These are phyloP conservation scores for Macroventuria anomochaeta DNA, from an alignment of 2,329 filamentous ascomycete genomes.

Conservation along the genomic window DNA sequence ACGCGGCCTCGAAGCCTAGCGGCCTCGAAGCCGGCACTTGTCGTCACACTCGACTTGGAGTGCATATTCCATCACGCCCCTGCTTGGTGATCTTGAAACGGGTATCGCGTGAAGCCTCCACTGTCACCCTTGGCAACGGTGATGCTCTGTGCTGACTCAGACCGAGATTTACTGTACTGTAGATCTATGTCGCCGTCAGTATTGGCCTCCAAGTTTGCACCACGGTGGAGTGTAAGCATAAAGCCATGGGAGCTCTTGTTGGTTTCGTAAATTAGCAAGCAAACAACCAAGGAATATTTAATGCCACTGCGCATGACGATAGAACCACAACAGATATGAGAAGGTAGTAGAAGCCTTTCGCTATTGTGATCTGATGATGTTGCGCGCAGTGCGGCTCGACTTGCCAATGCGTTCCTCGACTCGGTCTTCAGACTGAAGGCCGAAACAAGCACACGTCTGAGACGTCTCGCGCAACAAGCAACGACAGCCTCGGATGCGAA, in stretches of 20 bases:
- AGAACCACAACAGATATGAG: not conserved
- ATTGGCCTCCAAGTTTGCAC: too few relatives aligned
- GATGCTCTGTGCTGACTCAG: slow-evolving; percentile 3
- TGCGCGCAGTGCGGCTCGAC: slow-evolving; percentile 3
- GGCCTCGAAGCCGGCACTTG: slow-evolving; percentile 23
- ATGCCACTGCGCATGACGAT: not conserved
- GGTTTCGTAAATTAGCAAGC: not conserved
- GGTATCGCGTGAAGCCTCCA: slow-evolving; percentile 30
- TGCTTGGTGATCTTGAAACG: slow-evolving; percentile 39
- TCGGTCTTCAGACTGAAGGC: slow-evolving; percentile 2
- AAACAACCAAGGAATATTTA: too few relatives aligned
- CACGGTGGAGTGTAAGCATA: not conserved
- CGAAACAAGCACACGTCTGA: slow-evolving; percentile 12
- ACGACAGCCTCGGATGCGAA: slow-evolving; percentile 10
- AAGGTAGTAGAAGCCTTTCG: not conserved
- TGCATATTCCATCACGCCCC: slow-evolving; percentile 13
- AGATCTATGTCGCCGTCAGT: not conserved
- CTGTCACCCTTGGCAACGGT: slow-evolving; percentile 28
- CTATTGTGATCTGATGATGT: not conserved
- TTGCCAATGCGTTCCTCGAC: slow-evolving; percentile 4
- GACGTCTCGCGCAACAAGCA: not conserved
- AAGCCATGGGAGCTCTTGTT: too few relatives aligned
- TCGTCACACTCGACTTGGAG: slow-evolving; percentile 30
- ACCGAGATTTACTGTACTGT: too few relatives aligned
- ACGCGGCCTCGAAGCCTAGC: slow-evolving; percentile 32